phyloP scores from a whole-genome alignment of 257 asterid genomes.

The Solanum chiquidenum region DNA sequence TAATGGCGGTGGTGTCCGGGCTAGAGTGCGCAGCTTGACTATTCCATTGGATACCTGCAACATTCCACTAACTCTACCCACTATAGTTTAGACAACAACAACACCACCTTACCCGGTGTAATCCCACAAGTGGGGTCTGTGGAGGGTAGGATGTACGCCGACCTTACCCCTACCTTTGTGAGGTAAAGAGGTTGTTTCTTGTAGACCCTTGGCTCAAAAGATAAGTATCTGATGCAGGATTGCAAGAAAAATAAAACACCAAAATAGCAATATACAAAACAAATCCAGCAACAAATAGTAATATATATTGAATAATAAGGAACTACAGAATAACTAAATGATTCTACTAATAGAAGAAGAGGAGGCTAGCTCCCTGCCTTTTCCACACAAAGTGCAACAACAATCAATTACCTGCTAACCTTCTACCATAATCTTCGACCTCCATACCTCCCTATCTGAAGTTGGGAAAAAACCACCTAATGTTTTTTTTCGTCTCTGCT shows the following conservation, averaged over 20 bases:
- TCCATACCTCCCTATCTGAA: not conserved
- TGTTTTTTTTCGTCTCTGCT: not conserved
- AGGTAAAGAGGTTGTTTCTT: not conserved
- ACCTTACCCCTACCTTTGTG: not conserved
- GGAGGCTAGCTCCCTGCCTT: not conserved
- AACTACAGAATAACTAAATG: not conserved
- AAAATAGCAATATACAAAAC: not conserved
- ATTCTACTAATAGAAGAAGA: not conserved
- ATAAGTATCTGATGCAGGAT: not conserved
- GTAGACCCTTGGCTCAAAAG: not conserved
- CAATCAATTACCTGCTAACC: not conserved
- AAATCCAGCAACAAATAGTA: not conserved
- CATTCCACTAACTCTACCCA: not conserved
- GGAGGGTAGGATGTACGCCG: not conserved
- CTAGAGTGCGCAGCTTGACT: not conserved
- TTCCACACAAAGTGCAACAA: not conserved
- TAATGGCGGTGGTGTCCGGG: not conserved
- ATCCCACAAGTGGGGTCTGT: not conserved
- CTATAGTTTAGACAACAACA: not conserved
- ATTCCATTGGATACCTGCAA: not conserved
- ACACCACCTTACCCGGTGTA: not conserved
- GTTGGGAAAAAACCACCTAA: not conserved
- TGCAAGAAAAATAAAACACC: not conserved
- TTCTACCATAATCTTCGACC: not conserved
- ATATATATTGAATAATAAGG: not conserved